phyloP scores from a whole-genome alignment of 192 early-diverging fungal genomes.

The Thamnidium elegans region DNA sequence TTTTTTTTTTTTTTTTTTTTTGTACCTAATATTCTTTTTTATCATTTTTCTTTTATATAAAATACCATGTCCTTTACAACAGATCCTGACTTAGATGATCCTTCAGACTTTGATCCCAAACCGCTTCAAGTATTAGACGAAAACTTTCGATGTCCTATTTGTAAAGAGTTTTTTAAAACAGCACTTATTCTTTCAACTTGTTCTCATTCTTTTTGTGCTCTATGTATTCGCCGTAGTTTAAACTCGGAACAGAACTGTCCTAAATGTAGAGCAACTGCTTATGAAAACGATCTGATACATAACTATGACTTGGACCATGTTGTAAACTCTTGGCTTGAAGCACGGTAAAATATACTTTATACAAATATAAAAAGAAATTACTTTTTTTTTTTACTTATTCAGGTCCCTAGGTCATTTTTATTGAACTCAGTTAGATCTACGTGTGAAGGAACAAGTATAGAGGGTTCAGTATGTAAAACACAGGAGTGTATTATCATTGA shows the following conservation, averaged over 20 bases:
- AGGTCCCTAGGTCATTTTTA: no score
- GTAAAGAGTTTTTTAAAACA: slow-evolving; percentile 67
- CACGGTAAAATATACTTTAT: slow-evolving; percentile 16
- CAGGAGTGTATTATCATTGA: no score
- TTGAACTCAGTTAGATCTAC: no score
- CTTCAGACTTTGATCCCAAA: slow-evolving; percentile 61
- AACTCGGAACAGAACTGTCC: slow-evolving; percentile 62
- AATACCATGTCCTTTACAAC: no score
- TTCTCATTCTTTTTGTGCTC: slow-evolving; percentile 75
- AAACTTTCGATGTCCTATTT: slow-evolving; percentile 70
- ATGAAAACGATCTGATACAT: slow-evolving; percentile 30
- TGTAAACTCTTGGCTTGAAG: slow-evolving; percentile 25
- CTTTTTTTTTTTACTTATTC: neutral
- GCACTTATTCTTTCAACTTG: slow-evolving; percentile 60
- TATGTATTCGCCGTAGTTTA: slow-evolving; percentile 66
- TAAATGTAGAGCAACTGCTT: slow-evolving; percentile 49
- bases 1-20: no score
- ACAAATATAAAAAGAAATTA: no score
- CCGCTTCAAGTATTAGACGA: slow-evolving; percentile 61
- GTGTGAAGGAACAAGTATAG: no score
- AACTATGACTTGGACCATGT: slow-evolving; percentile 31
- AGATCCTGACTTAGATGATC: slow-evolving; percentile 51
- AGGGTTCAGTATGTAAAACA: no score
- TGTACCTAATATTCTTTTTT: no score
- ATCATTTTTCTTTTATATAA: no score